Percentiles rank a stretch among this genome's conserved stretches.
Conservation (phyloP, 768 basidiomycete species). For the Mrakia frigida region DNA sequence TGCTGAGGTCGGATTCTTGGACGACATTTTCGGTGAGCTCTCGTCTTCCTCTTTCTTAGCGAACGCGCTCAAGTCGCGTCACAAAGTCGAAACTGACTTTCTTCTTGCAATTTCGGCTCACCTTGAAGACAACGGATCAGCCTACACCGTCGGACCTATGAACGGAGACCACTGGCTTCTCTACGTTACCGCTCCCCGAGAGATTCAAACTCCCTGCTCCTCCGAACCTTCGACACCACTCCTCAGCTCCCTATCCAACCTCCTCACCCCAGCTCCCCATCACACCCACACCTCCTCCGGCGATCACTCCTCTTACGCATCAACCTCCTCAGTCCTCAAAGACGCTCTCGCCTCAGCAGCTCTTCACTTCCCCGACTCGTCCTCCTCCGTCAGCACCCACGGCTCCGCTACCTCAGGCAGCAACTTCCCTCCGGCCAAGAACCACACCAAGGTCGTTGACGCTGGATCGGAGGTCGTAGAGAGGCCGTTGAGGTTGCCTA, state of each 20-base stretch:
- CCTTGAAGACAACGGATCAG: conserved; percentile 61
- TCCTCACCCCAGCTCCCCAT: conserved; percentile 26
- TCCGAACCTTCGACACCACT: conserved; percentile 16
- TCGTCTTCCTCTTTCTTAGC: background rate
- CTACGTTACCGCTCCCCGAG: conserved; percentile 60
- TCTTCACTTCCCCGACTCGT: conserved; percentile 23
- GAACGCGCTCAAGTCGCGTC: background rate
- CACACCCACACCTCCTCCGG: conserved; percentile 41
- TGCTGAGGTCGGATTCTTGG: conserved; percentile 84
- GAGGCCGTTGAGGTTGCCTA: conserved; percentile 18
- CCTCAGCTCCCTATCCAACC: conserved; percentile 29
- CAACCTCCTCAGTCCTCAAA: conserved; percentile 20
- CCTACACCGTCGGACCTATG: conserved; percentile 94
- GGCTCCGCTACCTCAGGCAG: background rate
- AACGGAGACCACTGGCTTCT: conserved; percentile 99
- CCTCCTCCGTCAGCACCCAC: conserved; percentile 15
- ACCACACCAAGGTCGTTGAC: conserved; percentile 27
- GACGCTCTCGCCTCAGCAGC: conserved; percentile 32
- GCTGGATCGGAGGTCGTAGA: conserved; percentile 2
- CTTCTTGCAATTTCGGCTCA: background rate
- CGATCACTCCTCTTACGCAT: conserved; percentile 24
- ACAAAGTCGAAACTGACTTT: no score
- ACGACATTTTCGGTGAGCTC: conserved; percentile 70
- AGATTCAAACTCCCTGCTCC: conserved; percentile 23
- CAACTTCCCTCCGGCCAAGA: conserved; percentile 15